Evolutionary conservation across 1,284 basidiomycete genomes (phyloP).

Genomic region (Phlebopus sp.): DNA sequence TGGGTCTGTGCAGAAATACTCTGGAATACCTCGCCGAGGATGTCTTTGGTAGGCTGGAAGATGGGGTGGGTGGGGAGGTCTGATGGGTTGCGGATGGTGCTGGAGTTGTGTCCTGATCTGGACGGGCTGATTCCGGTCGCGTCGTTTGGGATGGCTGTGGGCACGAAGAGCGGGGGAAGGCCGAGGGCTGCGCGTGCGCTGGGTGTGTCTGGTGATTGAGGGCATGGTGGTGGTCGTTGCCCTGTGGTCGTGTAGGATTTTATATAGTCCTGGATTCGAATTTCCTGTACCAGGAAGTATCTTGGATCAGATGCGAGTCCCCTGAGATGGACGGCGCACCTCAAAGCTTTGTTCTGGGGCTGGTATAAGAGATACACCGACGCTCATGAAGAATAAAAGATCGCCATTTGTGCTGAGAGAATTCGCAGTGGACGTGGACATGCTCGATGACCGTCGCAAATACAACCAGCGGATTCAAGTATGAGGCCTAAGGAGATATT

Average conservation of each 20-base stretch:
- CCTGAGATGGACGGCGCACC: slow-evolving; percentile 12
- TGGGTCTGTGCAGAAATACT: slow-evolving; percentile 33
- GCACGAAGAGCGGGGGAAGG: slow-evolving; percentile 38
- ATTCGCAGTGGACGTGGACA: no score
- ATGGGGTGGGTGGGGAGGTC: slow-evolving; percentile 31
- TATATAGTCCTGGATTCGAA: slow-evolving; percentile 37
- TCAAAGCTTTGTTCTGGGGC: slow-evolving; percentile 27
- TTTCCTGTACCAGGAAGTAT: slow-evolving; percentile 37
- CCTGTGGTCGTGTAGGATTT: slow-evolving; percentile 33
- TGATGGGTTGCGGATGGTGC: slow-evolving; percentile 8
- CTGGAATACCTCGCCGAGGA: slow-evolving; percentile 22
- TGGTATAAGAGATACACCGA: slow-evolving; percentile 17
- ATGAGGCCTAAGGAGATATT: no score
- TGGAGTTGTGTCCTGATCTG: neutral
- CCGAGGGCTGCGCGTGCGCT: slow-evolving; percentile 33
- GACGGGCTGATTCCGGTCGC: slow-evolving; percentile 1
- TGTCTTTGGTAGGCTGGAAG: slow-evolving; percentile 22
- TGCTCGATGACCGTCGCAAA: no score
- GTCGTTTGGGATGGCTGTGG: slow-evolving; percentile 22
- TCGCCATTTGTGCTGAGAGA: slow-evolving; percentile 1
- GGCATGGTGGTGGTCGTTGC: slow-evolving; percentile 34
- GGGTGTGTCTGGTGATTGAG: slow-evolving; percentile 33
- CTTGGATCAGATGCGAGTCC: neutral
- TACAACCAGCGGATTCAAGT: no score
- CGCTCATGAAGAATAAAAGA: slow-evolving; percentile 28